Evolutionary conservation across 2,329 filamentous ascomycete genomes (phyloP), one percentile per base, ranked within the genome.

Genomic region (Botrytis sinoallii): DNA sequence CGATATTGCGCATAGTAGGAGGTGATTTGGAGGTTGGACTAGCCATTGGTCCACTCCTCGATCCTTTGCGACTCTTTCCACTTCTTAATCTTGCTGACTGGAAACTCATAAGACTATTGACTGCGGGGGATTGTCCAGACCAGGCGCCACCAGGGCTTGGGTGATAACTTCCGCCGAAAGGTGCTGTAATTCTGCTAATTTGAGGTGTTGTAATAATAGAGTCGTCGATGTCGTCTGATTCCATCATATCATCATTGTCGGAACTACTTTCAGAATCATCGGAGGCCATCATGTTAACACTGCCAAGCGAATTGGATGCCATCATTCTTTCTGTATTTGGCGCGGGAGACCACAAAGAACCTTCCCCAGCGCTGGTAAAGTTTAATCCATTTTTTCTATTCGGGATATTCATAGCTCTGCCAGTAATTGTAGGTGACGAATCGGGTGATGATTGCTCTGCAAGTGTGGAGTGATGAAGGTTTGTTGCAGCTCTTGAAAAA

Each of bases 401-500:
- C 12, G 89, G 89, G 67, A 91, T 91, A 79, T 88, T 89, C 85
- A 91, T 88, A 40, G 86, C 89, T 66, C 92, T 90, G 59, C 91
- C 91, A 70, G 91, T 90, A 72, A 96, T 91, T 20, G 92, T 95
- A 0, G 96, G 96, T 0, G 95, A 98, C 0, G 94, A 96, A 81
- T 97, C 94, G 5, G 95, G 94, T 8, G 93, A 96, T 0, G 93
- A 92, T 81, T 92, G 89, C 78, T 97, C 93, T 73, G 95, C 95
- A 14, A 98, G 88, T 0, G 93, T 98, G 25, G 95, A 98, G 83
- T 98, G 96, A 83, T 98, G 96, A 35, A 99, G 86, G 81, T 95
- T 97, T 18, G 95, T 98, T 75, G 94, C 96, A 18, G 95, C 95
- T 77, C 95, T 89, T 59, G 95, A 95, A 82, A 97, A 98, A 83